Percentiles rank a stretch among this genome's conserved stretches.
phyloP scores from a whole-genome alignment of 2,329 filamentous ascomycete genomes.

The Calonectria ilicicola region DNA sequence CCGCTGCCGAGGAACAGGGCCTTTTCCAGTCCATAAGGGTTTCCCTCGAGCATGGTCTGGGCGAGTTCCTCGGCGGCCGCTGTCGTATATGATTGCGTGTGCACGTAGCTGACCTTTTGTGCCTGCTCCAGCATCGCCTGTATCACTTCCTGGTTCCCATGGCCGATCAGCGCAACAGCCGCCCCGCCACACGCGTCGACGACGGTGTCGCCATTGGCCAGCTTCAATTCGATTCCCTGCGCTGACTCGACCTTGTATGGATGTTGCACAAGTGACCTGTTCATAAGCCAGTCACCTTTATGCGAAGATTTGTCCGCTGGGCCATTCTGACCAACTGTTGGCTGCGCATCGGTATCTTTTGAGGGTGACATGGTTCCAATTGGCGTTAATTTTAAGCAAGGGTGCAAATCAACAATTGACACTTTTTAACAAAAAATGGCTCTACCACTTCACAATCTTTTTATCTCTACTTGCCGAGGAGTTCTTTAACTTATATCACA shows the following conservation, averaged over 20 bases:
- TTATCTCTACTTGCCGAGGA: not conserved
- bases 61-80: conserved; percentile 37
- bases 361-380: not conserved
- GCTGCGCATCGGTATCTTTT: not conserved
- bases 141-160: conserved; percentile 66
- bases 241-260: conserved; percentile 55
- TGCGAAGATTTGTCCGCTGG: not conserved
- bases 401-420: too few species aligned
- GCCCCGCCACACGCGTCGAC: conserved; percentile 78
- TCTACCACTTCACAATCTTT: not conserved
- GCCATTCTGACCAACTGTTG: not conserved
- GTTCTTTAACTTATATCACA: not conserved
- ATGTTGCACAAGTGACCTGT: conserved; percentile 42
- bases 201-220: conserved; percentile 62
- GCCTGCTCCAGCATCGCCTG: conserved; percentile 68
- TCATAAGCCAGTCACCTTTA: conserved; percentile 34
- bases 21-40: conserved; percentile 33
- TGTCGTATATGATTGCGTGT: conserved; percentile 39
- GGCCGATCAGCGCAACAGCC: conserved; percentile 73
- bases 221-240: conserved; percentile 46
- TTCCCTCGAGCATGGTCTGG: conserved; percentile 28
- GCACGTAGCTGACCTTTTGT: conserved; percentile 45
- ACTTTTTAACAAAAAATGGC: not conserved
- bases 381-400: not conserved
- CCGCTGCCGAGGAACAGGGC: conserved; percentile 41